These are phyloP conservation scores for Rhizoctonia solani DNA, from an alignment of 1,284 basidiomycete genomes.

Conservation along the genomic window DNA sequence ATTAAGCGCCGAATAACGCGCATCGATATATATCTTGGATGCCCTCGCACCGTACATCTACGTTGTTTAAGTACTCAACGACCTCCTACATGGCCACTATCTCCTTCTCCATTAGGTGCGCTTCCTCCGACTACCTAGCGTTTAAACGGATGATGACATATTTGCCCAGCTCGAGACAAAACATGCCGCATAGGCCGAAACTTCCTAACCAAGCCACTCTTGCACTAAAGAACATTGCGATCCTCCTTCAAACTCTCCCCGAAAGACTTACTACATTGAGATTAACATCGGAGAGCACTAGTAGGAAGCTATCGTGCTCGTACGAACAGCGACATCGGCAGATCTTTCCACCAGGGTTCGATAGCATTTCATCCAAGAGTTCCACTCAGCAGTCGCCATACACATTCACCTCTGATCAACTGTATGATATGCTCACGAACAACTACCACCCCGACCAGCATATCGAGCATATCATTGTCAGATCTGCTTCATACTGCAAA, in stretches of 20 bases:
- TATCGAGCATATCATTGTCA: background rate
- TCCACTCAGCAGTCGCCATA: background rate
- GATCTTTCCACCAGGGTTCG: conserved; percentile 2
- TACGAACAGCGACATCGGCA: background rate
- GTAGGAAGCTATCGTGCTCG: background rate
- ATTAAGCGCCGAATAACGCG: too few species aligned
- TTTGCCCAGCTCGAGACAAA: too few species aligned
- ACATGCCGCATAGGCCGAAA: too few species aligned
- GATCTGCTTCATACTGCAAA: background rate
- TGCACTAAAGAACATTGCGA: background rate
- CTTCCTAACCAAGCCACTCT: too few species aligned
- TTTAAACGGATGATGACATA: too few species aligned
- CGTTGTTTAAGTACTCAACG: too few species aligned
- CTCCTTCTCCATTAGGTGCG: too few species aligned
- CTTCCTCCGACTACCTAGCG: too few species aligned
- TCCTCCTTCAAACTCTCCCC: background rate
- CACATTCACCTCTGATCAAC: background rate
- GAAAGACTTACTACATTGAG: background rate
- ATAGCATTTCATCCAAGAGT: background rate
- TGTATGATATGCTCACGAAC: background rate
- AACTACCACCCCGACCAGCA: background rate
- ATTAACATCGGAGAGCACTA: background rate
- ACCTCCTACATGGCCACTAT: too few species aligned
- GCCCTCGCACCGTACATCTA: too few species aligned
- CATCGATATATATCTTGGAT: too few species aligned